These are phyloP conservation scores for Selaginella tamariscina DNA, from an alignment of 75 land plant genomes.

Conservation along the genomic window DNA sequence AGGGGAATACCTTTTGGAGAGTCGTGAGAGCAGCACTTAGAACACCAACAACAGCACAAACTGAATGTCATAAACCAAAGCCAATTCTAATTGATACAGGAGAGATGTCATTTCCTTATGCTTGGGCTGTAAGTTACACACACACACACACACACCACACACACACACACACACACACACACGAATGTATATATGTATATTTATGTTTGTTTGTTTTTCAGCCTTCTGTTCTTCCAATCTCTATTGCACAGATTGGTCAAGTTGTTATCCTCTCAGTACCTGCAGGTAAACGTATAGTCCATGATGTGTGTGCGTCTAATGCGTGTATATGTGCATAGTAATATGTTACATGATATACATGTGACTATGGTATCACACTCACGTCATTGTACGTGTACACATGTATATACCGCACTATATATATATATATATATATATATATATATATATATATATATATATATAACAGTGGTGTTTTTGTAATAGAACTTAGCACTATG, in stretches of 20 bases:
- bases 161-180: too few species aligned
- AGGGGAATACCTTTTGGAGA: slow-evolving; percentile 95
- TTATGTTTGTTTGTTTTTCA: slow-evolving; percentile 31
- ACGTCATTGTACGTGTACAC: too few species aligned
- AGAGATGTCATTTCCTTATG: slow-evolving; percentile 78
- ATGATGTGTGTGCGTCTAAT: not conserved
- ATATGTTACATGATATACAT: too few species aligned
- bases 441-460: too few species aligned
- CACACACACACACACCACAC: too few species aligned
- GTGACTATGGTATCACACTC: too few species aligned
- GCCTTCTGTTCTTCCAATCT: slow-evolving; percentile 93
- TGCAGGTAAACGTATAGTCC: slow-evolving; percentile 43
- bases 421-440: too few species aligned
- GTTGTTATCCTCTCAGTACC: slow-evolving; percentile 80
- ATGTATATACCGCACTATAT: too few species aligned
- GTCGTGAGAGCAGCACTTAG: slow-evolving; percentile 60
- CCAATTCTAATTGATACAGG: slow-evolving; percentile 94
- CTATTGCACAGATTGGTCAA: slow-evolving; percentile 73
- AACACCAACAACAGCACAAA: slow-evolving; percentile 55
- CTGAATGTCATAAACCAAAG: slow-evolving; percentile 79
- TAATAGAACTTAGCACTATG: slow-evolving; percentile 91
- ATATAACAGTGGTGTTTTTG: not conserved
- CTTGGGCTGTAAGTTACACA: slow-evolving; percentile 93
- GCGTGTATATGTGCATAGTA: too few species aligned
- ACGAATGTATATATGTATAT: too few species aligned